Evolutionary conservation across 1,139 yeast genomes (phyloP).

Genomic region (Trichomonascaceae sp.): DNA sequence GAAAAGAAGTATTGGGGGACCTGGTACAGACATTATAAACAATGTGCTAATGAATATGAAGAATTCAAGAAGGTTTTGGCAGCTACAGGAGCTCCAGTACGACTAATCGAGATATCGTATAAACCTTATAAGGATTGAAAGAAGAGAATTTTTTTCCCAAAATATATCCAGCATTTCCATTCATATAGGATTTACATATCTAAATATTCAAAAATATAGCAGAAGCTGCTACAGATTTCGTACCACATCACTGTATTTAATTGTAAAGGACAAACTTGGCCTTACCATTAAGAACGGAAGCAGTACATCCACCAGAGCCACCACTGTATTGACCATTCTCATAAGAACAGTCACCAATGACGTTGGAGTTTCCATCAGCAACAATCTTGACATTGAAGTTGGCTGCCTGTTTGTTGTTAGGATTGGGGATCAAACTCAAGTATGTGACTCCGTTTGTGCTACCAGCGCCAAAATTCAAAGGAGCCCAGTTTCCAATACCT

Average conservation of each 20-base stretch:
- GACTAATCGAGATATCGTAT: conserved; percentile 22
- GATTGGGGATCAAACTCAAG: conserved; percentile 91
- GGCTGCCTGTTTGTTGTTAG: conserved; percentile 71
- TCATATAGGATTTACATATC: background rate
- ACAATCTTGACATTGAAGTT: conserved; percentile 85
- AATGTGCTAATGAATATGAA: conserved; percentile 27
- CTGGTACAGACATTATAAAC: conserved; percentile 29
- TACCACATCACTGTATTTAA: conserved; percentile 6
- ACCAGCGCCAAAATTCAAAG: conserved; percentile 93
- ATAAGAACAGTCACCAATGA: conserved; percentile 75
- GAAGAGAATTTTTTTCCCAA: background rate
- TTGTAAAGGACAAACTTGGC: conserved; percentile 67
- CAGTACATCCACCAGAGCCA: conserved; percentile 85
- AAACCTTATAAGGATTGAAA: conserved; percentile 8
- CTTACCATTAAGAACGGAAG: conserved; percentile 73
- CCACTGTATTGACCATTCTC: conserved; percentile 73
- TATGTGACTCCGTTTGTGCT: conserved; percentile 70
- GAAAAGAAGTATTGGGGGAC: conserved; percentile 27
- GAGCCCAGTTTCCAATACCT: conserved; percentile 97
- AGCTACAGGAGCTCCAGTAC: conserved; percentile 24
- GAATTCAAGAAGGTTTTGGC: conserved; percentile 23
- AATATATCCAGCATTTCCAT: background rate
- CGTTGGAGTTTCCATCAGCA: conserved; percentile 55
- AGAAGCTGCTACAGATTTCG: background rate
- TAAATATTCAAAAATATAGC: background rate